Evolutionary conservation across 148 eudicot species (phyloP).

Genomic region (Camellia sinensis): DNA sequence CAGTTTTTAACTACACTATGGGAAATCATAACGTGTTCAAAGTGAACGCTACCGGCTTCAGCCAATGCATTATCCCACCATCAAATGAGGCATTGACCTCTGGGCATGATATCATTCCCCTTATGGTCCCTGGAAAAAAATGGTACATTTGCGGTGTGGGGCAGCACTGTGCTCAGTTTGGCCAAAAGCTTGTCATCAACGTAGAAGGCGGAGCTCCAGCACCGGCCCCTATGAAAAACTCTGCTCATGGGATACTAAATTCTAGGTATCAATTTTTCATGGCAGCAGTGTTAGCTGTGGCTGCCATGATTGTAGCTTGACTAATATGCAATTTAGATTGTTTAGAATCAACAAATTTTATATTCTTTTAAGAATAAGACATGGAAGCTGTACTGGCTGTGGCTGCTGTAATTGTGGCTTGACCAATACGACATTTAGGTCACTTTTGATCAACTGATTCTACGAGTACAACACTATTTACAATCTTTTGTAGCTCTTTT

Average conservation of each 20-base stretch:
- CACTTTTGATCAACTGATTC: no score
- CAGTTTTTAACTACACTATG: no score
- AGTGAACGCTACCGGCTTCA: no score
- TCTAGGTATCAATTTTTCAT: no score
- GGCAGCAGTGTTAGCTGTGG: no score
- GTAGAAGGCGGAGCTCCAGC: conserved; percentile 13
- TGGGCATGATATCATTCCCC: conserved; percentile 31
- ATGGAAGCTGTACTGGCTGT: not conserved
- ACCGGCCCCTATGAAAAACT: conserved; percentile 16
- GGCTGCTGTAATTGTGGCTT: not conserved
- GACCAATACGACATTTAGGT: no score
- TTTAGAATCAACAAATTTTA: no score
- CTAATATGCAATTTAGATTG: no score
- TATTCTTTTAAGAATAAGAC: not conserved
- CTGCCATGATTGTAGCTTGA: no score
- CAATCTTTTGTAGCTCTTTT: no score
- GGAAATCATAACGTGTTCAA: no score
- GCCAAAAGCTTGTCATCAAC: conserved; percentile 31
- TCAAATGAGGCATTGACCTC: not conserved
- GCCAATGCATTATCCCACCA: not conserved
- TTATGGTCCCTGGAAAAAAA: conserved; percentile 26
- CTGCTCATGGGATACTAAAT: not conserved
- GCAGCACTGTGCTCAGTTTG: conserved; percentile 19
- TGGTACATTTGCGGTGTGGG: conserved; percentile 36
- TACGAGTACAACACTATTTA: no score